Conservation (phyloP, 2,329 filamentous ascomycete species). For the Aureobasidium lini region DNA sequence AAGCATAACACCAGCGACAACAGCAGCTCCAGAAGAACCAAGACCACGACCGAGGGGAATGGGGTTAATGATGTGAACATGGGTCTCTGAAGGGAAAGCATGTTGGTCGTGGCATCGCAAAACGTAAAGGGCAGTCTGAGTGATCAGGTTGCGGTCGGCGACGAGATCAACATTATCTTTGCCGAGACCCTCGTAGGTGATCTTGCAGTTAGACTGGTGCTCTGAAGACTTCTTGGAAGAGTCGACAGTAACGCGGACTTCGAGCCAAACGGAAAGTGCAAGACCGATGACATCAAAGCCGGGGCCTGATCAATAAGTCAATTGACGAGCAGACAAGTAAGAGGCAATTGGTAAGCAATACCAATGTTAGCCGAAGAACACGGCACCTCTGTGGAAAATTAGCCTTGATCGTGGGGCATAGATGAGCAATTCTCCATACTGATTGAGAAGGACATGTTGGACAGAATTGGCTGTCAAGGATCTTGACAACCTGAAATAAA, state of each 20-base stretch:
- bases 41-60: slow-evolving; percentile 88
- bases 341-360: slow-evolving; percentile 20
- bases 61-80: slow-evolving; percentile 90
- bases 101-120: slow-evolving; percentile 84
- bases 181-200: slow-evolving; percentile 84
- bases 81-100: slow-evolving; percentile 75
- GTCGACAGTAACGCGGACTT: slow-evolving; percentile 74
- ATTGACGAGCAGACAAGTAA: slow-evolving; percentile 2
- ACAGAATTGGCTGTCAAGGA: background rate
- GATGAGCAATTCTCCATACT: slow-evolving; percentile 7
- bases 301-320: slow-evolving; percentile 45
- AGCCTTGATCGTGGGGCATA: slow-evolving; percentile 2
- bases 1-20: slow-evolving; percentile 89
- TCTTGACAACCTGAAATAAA: background rate
- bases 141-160: slow-evolving; percentile 85
- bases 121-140: slow-evolving; percentile 87
- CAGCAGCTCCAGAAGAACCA: slow-evolving; percentile 91
- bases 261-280: slow-evolving; percentile 87
- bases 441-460: slow-evolving; percentile 14
- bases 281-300: slow-evolving; percentile 98
- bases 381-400: slow-evolving; percentile 49
- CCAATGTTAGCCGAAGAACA: slow-evolving; percentile 96
- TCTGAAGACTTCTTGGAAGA: slow-evolving; percentile 44
- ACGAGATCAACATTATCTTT: slow-evolving; percentile 73
- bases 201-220: slow-evolving; percentile 70